Conservation (phyloP, 352 stramenopile species). For the Phytopythium delawarense region DNA sequence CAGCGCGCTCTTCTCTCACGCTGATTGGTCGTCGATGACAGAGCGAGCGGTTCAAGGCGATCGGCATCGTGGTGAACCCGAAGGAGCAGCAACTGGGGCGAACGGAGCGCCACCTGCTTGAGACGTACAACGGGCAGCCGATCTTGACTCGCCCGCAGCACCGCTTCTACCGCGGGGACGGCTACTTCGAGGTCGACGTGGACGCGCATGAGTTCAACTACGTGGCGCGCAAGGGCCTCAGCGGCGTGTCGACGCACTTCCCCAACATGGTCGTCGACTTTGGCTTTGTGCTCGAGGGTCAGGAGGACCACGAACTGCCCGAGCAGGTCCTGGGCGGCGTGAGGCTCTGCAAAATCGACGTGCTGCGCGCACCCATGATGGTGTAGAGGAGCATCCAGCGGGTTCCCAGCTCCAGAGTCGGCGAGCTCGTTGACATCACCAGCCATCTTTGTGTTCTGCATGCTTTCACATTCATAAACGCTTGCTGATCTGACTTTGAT, state of each 20-base stretch:
- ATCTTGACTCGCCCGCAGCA: constrained; percentile 81
- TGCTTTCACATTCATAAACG: neutral
- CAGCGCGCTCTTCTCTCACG: neutral
- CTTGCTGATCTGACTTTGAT: neutral
- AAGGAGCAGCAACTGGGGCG: constrained; percentile 64
- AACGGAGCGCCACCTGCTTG: constrained; percentile 67
- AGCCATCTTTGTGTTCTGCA: neutral
- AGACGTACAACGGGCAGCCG: constrained; percentile 81
- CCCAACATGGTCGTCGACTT: constrained; percentile 84
- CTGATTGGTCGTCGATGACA: constrained; percentile 13
- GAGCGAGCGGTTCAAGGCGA: constrained; percentile 81
- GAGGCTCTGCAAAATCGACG: constrained; percentile 75
- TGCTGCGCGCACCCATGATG: constrained; percentile 39
- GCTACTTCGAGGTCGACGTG: constrained; percentile 83
- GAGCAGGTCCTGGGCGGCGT: constrained; percentile 76
- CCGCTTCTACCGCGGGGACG: constrained; percentile 57
- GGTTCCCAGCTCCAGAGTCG: neutral
- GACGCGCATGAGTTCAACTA: constrained; percentile 85
- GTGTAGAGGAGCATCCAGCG: neutral
- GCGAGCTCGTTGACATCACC: neutral
- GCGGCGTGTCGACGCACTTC: constrained; percentile 68
- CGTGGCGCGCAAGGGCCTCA: constrained; percentile 68
- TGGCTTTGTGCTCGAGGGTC: constrained; percentile 75
- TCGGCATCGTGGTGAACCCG: constrained; percentile 76
- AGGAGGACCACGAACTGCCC: constrained; percentile 71